A percentile compares a stretch with the other conserved stretches of the same genome.
Conservation (phyloP, 208 protist genomes). For the Leptomonas pyrrhocoris region DNA sequence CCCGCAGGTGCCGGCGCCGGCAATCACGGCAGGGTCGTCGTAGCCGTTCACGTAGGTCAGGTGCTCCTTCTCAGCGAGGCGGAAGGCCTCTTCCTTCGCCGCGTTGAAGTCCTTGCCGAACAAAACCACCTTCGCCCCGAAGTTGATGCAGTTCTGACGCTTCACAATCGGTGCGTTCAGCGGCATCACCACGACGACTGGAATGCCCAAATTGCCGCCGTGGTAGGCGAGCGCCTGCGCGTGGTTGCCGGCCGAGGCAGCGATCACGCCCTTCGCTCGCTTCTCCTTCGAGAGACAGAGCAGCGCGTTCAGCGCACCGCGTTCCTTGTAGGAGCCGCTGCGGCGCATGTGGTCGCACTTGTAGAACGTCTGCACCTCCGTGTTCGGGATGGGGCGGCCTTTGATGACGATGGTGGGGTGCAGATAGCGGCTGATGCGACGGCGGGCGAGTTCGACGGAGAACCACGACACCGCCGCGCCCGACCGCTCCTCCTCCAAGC, state of each 20-base stretch:
- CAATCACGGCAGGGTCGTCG: conserved; percentile 86
- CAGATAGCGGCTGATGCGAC: conserved; percentile 44
- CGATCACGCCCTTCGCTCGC: conserved; percentile 77
- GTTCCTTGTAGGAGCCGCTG: conserved; percentile 91
- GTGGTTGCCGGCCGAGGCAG: conserved; percentile 89
- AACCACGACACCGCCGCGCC: conserved; percentile 43
- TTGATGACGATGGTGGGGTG: conserved; percentile 42
- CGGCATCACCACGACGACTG: conserved; percentile 94
- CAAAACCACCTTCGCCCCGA: conserved; percentile 80
- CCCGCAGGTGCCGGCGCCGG: conserved; percentile 86
- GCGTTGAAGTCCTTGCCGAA: conserved; percentile 78
- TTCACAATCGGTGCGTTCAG: conserved; percentile 83
- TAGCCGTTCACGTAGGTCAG: conserved; percentile 91
- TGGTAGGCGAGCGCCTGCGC: conserved; percentile 90
- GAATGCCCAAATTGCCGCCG: conserved; percentile 78
- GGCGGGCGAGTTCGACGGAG: conserved; percentile 47
- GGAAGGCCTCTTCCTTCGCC: conserved; percentile 61
- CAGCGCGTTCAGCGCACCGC: conserved; percentile 90
- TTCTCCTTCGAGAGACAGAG: conserved; percentile 66
- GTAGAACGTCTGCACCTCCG: conserved; percentile 44
- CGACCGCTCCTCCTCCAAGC: conserved; percentile 22
- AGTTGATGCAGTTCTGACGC: conserved; percentile 67
- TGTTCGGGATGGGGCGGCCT: conserved; percentile 42
- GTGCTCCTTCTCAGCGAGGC: conserved; percentile 41
- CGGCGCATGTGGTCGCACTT: conserved; percentile 79